A percentile compares a stretch with the other conserved stretches of the same genome.
Conservation (phyloP, 441 rosid genomes). For the Eruca vesicaria region DNA sequence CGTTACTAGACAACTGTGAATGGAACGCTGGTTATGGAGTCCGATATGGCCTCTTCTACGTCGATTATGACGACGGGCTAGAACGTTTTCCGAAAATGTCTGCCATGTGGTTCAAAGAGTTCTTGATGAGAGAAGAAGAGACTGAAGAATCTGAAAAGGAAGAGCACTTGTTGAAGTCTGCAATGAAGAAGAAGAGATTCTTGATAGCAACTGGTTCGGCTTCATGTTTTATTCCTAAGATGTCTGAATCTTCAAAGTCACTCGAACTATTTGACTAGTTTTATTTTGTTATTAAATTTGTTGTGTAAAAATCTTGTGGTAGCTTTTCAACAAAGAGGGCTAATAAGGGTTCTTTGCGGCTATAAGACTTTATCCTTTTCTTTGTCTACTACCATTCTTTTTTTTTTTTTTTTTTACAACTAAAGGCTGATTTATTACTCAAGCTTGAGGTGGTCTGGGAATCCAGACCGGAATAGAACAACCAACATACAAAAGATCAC, state of each 20-base stretch:
- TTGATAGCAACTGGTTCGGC: slow-evolving; percentile 29
- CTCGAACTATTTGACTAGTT: slow-evolving; percentile 17
- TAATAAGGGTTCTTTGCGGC: not conserved
- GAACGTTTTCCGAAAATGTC: slow-evolving; percentile 38
- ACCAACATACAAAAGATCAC: no score
- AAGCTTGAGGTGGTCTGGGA: no score
- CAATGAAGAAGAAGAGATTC: slow-evolving; percentile 26
- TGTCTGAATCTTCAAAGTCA: slow-evolving; percentile 36
- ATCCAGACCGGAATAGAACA: no score
- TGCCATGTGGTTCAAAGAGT: slow-evolving; percentile 37
- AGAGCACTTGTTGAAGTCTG: slow-evolving; percentile 20
- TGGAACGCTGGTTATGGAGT: slow-evolving; percentile 38
- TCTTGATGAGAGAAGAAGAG: slow-evolving; percentile 33
- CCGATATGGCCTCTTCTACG: slow-evolving; percentile 30
- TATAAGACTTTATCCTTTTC: no score
- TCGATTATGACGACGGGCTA: slow-evolving; percentile 33
- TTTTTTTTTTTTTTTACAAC: no score
- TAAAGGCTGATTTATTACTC: no score
- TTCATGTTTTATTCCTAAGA: slow-evolving; percentile 29
- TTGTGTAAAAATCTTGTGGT: not conserved
- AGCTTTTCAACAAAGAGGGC: not conserved
- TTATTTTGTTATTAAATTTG: not conserved
- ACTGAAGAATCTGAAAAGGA: slow-evolving; percentile 23
- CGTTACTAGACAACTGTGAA: slow-evolving; percentile 37
- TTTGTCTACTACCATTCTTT: no score